A percentile compares a stretch with the other conserved stretches of the same genome.
Conservation (phyloP, 169 alveolate genomes). For the Cryptosporidium bovis region DNA sequence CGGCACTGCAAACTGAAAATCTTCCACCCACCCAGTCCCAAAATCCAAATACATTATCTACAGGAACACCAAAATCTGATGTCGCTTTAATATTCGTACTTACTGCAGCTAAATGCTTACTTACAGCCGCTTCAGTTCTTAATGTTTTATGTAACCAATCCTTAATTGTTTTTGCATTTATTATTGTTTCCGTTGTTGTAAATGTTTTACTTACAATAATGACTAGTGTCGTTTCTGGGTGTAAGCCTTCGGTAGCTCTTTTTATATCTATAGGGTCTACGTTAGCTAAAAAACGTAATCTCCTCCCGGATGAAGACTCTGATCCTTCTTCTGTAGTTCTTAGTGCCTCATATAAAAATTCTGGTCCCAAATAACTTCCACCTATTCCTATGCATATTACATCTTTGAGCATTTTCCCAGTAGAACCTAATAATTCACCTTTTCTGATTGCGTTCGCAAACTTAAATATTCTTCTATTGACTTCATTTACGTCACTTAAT, state of each 20-base stretch:
- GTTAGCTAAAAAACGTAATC: constrained; percentile 95
- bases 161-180: constrained; percentile 94
- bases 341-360: constrained; percentile 92
- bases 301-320: constrained; percentile 80
- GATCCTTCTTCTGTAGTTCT: constrained; percentile 84
- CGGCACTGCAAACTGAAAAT: constrained; percentile 97
- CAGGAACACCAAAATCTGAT: constrained; percentile 92
- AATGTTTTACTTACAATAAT: constrained; percentile 97
- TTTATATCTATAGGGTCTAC: constrained; percentile 97
- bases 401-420: constrained; percentile 91
- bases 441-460: constrained; percentile 83
- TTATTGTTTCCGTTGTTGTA: constrained; percentile 99
- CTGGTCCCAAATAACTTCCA: constrained; percentile 97
- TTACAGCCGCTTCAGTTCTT: constrained; percentile 79
- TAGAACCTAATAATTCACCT: constrained; percentile 91
- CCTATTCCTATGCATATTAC: constrained; percentile 98
- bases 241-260: constrained; percentile 92
- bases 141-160: constrained; percentile 88
- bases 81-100: constrained; percentile 93
- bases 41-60: constrained; percentile 95
- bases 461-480: constrained; percentile 80
- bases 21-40: constrained; percentile 99
- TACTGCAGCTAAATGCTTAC: constrained; percentile 93
- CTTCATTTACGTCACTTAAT: constrained; percentile 81
- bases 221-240: constrained; percentile 93